Percentiles rank a stretch among this genome's conserved stretches.
Conservation (phyloP, 2,329 filamentous ascomycete species). For the Colletotrichum simmondsii region DNA sequence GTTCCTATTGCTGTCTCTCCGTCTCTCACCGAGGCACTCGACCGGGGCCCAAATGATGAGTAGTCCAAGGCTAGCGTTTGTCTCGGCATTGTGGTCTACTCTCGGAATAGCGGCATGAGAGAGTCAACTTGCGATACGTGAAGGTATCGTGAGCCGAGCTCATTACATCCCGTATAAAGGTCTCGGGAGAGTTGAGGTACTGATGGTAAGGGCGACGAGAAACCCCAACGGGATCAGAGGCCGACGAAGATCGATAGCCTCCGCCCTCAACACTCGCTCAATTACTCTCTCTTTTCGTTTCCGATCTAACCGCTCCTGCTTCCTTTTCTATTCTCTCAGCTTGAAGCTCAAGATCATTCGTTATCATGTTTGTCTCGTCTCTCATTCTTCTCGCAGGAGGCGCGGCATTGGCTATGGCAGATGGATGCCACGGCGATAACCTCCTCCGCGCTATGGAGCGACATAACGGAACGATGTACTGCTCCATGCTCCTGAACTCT, state of each 20-base stretch:
- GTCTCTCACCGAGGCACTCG: not conserved
- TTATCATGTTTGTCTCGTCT: not conserved
- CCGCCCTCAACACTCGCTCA: not conserved
- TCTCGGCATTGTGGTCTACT: not conserved
- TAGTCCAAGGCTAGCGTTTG: not conserved
- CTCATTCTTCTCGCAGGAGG: not conserved
- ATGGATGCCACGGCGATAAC: constrained; percentile 31
- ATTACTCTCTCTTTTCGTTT: not conserved
- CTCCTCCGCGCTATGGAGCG: constrained; percentile 31
- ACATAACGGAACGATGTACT: constrained; percentile 26
- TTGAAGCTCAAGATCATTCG: not conserved
- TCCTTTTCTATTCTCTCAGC: too few species aligned
- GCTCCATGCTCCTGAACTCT: constrained; percentile 2
- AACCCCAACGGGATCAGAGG: not conserved
- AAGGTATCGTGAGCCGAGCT: not conserved
- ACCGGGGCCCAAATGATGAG: not conserved
- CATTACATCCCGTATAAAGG: constrained; percentile 14
- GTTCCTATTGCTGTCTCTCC: not conserved
- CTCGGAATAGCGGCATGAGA: not conserved
- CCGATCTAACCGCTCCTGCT: too few species aligned
- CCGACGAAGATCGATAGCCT: not conserved
- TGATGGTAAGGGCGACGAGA: too few species aligned
- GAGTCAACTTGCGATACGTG: not conserved
- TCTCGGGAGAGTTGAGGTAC: not conserved
- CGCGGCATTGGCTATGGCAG: not conserved